These are phyloP conservation scores for Uronychia setigera DNA, from an alignment of 73 alveolate genomes.

Conservation along the genomic window DNA sequence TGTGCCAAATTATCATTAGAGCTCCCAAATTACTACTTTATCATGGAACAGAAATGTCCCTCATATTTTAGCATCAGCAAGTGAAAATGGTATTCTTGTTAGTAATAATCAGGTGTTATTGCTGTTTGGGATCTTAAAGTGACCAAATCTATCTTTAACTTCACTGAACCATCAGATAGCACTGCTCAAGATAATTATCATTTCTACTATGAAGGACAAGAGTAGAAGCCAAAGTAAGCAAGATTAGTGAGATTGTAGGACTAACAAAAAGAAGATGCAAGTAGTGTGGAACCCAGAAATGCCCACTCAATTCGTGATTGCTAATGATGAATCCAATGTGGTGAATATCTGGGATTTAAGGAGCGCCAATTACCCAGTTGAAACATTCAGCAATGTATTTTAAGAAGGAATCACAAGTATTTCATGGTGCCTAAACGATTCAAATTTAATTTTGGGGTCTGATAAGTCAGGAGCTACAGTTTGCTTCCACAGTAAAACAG, in stretches of 20 bases:
- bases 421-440: constrained; percentile 88
- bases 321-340: constrained; percentile 73
- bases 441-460: constrained; percentile 70
- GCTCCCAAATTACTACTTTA: constrained; percentile 71
- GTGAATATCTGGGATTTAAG: constrained; percentile 91
- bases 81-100: constrained; percentile 48
- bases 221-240: constrained; percentile 47
- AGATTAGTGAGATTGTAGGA: not conserved
- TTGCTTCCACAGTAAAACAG: constrained; percentile 73
- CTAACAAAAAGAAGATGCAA: constrained; percentile 51
- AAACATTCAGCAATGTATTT: constrained; percentile 68
- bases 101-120: constrained; percentile 51
- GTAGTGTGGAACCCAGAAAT: constrained; percentile 90
- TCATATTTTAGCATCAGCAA: constrained; percentile 89
- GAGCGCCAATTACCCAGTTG: constrained; percentile 81
- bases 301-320: constrained; percentile 81
- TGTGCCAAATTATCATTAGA: constrained; percentile 69
- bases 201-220: constrained; percentile 41
- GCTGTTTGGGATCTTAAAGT: constrained; percentile 90
- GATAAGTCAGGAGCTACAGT: constrained; percentile 68
- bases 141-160: constrained; percentile 71
- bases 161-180: constrained; percentile 58
- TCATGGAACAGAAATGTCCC: constrained; percentile 88
- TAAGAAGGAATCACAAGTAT: constrained; percentile 67
- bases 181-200: constrained; percentile 1